These are phyloP conservation scores for Hordeum pubiflorum DNA, from an alignment of 202 grass and related monocot species.

Conservation along the genomic window DNA sequence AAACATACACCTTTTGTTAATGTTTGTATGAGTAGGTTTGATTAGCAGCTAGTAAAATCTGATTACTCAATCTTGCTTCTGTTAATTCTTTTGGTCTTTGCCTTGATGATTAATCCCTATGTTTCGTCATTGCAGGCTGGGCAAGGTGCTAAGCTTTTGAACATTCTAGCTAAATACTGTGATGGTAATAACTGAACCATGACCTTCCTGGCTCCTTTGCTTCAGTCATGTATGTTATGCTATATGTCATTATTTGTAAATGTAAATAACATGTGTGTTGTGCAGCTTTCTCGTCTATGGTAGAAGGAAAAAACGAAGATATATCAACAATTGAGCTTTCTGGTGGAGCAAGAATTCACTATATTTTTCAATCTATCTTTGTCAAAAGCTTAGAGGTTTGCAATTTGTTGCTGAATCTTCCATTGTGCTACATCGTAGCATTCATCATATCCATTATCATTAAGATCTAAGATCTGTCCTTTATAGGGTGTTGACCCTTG, in stretches of 20 bases:
- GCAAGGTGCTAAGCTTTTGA: conserved; percentile 83
- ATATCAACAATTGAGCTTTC: conserved; percentile 83
- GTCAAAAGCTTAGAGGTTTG: conserved; percentile 97
- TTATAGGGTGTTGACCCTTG: conserved; percentile 92
- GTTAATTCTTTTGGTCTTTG: conserved; percentile 6
- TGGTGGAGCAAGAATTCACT: conserved; percentile 95
- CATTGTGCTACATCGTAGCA: background rate
- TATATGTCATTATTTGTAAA: conserved; percentile 22
- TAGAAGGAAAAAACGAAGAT: conserved; percentile 98
- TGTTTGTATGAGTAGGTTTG: background rate
- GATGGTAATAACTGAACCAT: conserved; percentile 58
- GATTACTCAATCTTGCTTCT: background rate
- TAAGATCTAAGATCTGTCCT: background rate
- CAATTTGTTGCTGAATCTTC: background rate
- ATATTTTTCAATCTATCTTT: conserved; percentile 97
- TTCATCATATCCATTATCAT: conserved; percentile 8
- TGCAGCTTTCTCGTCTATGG: conserved; percentile 87
- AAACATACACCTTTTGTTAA: background rate
- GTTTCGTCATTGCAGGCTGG: conserved; percentile 52
- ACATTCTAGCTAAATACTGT: conserved; percentile 95
- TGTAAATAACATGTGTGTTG: conserved; percentile 17
- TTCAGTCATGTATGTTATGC: background rate
- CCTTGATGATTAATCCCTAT: conserved; percentile 13
- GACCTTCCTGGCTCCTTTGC: background rate
- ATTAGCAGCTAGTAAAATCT: background rate